Evolutionary conservation across 805 yeast species (phyloP).

Genomic region (Pichia cabralensis): DNA sequence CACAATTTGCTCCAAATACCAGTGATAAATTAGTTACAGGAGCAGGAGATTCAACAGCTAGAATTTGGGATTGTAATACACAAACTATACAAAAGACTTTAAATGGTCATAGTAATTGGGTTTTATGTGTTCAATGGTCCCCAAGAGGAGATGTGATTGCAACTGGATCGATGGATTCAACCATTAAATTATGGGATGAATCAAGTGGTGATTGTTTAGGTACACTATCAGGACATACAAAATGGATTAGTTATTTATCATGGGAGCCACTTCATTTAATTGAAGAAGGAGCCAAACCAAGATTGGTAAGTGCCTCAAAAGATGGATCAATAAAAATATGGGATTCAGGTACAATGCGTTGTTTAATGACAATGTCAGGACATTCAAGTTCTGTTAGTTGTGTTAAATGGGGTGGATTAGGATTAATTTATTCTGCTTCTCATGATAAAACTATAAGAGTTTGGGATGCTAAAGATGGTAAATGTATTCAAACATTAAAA

Average conservation of each 20-base stretch:
- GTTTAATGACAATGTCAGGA: slow-evolving; percentile 68
- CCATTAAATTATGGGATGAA: slow-evolving; percentile 82
- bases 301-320: slow-evolving; percentile 80
- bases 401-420: slow-evolving; percentile 94
- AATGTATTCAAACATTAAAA: slow-evolving; percentile 65
- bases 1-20: slow-evolving; percentile 88
- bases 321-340: slow-evolving; percentile 85
- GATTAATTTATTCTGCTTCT: slow-evolving; percentile 79
- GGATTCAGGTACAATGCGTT: slow-evolving; percentile 67
- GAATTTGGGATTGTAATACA: slow-evolving; percentile 95
- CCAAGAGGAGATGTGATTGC: slow-evolving; percentile 89
- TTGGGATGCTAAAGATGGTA: slow-evolving; percentile 80
- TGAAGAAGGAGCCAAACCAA: slow-evolving; percentile 51
- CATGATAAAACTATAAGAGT: slow-evolving; percentile 91
- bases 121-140: slow-evolving; percentile 80
- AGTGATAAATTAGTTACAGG: slow-evolving; percentile 86
- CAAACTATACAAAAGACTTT: slow-evolving; percentile 81
- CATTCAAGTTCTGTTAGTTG: slow-evolving; percentile 86
- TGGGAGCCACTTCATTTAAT: slow-evolving; percentile 94
- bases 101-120: slow-evolving; percentile 88
- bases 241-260: slow-evolving; percentile 80
- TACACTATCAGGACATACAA: slow-evolving; percentile 69
- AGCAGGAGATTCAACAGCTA: slow-evolving; percentile 91
- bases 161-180: slow-evolving; percentile 92
- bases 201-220: slow-evolving; percentile 56